Percentiles rank a stretch among this genome's conserved stretches.
Conservation (phyloP, 2,329 filamentous ascomycete genomes). For the Purpureocillium lavendulum region DNA sequence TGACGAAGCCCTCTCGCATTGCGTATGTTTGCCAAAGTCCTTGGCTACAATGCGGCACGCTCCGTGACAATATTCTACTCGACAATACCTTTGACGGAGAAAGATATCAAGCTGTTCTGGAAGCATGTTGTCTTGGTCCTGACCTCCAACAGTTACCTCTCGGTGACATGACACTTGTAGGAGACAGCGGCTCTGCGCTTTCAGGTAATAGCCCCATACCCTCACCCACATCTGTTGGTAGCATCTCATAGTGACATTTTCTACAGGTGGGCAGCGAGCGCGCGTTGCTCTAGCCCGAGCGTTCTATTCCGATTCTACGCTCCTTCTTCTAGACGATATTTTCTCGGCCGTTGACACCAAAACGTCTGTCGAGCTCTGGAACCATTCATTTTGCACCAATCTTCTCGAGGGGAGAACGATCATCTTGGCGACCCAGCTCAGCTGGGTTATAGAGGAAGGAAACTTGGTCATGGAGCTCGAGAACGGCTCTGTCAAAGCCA, state of each 20-base stretch:
- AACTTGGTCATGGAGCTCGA: conserved; percentile 29
- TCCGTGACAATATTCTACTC: conserved; percentile 41
- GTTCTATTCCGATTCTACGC: conserved; percentile 38
- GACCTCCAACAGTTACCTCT: conserved; percentile 36
- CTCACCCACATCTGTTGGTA: too few relatives aligned
- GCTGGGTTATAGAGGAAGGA: conserved; percentile 32
- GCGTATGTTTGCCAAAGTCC: conserved; percentile 40
- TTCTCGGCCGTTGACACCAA: conserved; percentile 44
- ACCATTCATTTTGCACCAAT: conserved; percentile 40
- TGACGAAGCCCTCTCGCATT: conserved; percentile 33
- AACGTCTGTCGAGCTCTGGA: conserved; percentile 37
- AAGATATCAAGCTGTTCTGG: conserved; percentile 40
- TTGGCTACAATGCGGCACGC: conserved; percentile 39
- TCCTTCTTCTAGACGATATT: conserved; percentile 42
- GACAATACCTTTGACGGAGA: conserved; percentile 31
- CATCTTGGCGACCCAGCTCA: conserved; percentile 39
- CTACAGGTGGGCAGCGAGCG: conserved; percentile 39
- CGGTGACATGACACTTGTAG: conserved; percentile 37
- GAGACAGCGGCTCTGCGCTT: conserved; percentile 35
- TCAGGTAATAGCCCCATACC: conserved; percentile 13
- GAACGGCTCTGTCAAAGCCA: conserved; percentile 23
- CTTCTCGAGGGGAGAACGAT: conserved; percentile 38
- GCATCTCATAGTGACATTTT: too few relatives aligned
- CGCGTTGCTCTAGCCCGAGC: conserved; percentile 40
- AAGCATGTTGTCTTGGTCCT: conserved; percentile 36